Evolutionary conservation across 2,329 filamentous ascomycete genomes (phyloP).

Genomic region (Alternaria conjuncta): DNA sequence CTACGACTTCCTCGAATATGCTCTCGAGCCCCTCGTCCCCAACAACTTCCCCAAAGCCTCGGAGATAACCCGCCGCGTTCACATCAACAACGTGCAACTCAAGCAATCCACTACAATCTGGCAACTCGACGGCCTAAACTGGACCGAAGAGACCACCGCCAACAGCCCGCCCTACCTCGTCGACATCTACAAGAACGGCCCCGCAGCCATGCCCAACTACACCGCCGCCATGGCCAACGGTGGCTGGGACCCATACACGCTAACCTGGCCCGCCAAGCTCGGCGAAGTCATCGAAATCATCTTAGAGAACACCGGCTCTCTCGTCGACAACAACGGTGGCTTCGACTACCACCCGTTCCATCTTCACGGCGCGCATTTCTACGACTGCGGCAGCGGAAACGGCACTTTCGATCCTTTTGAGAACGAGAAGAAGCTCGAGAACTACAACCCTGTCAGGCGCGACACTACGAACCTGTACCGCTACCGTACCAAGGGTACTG

Average conservation of each 20-base stretch:
- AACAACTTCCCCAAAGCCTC: slow-evolving; percentile 43
- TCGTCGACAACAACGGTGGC: slow-evolving; percentile 27
- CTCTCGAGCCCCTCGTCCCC: slow-evolving; percentile 41
- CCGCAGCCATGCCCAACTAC: slow-evolving; percentile 59
- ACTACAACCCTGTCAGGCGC: slow-evolving; percentile 49
- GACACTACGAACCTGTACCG: slow-evolving; percentile 64
- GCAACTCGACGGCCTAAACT: slow-evolving; percentile 31
- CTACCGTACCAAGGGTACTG: slow-evolving; percentile 54
- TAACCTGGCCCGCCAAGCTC: slow-evolving; percentile 60
- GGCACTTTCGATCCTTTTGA: slow-evolving; percentile 59
- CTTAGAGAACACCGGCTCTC: slow-evolving; percentile 47
- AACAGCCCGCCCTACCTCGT: slow-evolving; percentile 57
- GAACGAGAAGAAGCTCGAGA: slow-evolving; percentile 54
- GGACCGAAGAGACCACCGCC: slow-evolving; percentile 18
- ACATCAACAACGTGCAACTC: slow-evolving; percentile 37
- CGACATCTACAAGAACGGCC: slow-evolving; percentile 58
- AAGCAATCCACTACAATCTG: slow-evolving; percentile 26
- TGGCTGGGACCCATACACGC: slow-evolving; percentile 61
- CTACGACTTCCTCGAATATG: slow-evolving; percentile 49
- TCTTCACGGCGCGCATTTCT: slow-evolving; percentile 62
- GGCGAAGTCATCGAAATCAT: slow-evolving; percentile 65
- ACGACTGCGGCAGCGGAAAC: slow-evolving; percentile 61
- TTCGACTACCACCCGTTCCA: slow-evolving; percentile 60
- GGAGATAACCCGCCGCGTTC: slow-evolving; percentile 44
- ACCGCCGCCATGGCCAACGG: slow-evolving; percentile 56